These are phyloP conservation scores for Oidiodendron maius DNA, from an alignment of 495 filamentous ascomycete genomes.

Conservation along the genomic window DNA sequence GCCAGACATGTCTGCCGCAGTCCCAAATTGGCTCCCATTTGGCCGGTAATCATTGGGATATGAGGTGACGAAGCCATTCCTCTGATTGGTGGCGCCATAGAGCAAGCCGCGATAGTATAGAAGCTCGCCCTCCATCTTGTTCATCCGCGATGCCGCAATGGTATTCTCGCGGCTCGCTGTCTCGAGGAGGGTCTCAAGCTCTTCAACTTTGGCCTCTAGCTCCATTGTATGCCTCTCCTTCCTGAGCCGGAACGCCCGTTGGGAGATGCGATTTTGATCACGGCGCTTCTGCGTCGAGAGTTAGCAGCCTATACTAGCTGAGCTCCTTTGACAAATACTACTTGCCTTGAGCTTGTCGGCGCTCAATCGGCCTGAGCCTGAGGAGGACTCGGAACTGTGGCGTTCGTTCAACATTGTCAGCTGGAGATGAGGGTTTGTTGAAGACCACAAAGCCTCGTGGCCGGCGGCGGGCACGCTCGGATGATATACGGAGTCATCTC, in stretches of 20 bases:
- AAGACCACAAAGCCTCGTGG: neutral
- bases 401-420: no score
- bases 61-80: neutral
- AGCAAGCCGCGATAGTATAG: neutral
- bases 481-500: no score
- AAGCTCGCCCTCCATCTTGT: neutral
- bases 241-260: slow-evolving; percentile 44
- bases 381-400: no score
- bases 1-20: neutral
- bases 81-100: neutral
- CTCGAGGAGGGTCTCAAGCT: slow-evolving; percentile 47
- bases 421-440: no score
- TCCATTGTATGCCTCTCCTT: slow-evolving; percentile 42
- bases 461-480: neutral
- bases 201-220: slow-evolving; percentile 29
- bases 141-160: slow-evolving; percentile 19
- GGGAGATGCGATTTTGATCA: slow-evolving; percentile 33
- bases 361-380: no score
- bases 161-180: slow-evolving; percentile 60
- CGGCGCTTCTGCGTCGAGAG: slow-evolving; percentile 27
- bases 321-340: no score
- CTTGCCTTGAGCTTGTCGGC: no score
- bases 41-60: neutral
- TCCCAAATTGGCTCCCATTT: neutral
- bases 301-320: no score